A percentile compares a stretch with the other conserved stretches of the same genome.
Evolutionary conservation across 768 basidiomycete genomes (phyloP).

Genomic region (Calocybe cyanea): DNA sequence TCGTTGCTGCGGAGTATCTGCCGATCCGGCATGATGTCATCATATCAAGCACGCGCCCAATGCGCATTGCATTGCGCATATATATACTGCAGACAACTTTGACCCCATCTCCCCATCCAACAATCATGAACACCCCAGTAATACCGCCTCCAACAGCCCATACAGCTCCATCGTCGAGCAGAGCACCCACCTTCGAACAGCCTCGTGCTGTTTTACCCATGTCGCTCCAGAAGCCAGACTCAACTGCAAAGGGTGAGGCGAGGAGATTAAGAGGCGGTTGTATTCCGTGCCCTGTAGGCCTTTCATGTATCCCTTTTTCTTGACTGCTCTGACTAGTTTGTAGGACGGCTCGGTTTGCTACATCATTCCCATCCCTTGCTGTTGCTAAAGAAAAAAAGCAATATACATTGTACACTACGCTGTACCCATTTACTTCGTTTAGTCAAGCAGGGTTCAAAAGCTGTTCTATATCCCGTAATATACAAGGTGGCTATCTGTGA

Average conservation of each 20-base stretch:
- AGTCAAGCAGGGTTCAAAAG: too few relatives aligned
- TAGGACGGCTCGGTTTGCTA: constrained; percentile 13
- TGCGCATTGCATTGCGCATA: too few relatives aligned
- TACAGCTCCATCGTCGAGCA: neutral
- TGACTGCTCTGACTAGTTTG: neutral
- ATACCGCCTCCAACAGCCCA: neutral
- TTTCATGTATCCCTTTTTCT: neutral
- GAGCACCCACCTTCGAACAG: neutral
- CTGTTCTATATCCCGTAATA: too few relatives aligned
- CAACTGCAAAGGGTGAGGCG: neutral
- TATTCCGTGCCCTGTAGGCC: constrained; percentile 14
- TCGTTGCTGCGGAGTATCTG: too few relatives aligned
- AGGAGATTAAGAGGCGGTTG: constrained; percentile 15
- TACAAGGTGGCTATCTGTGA: too few relatives aligned
- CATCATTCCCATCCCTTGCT: constrained; percentile 16
- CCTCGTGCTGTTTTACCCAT: neutral
- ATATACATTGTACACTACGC: too few relatives aligned
- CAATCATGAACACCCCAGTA: too few relatives aligned
- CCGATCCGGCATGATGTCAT: too few relatives aligned
- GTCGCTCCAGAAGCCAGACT: neutral
- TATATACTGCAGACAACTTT: too few relatives aligned
- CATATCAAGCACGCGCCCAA: too few relatives aligned
- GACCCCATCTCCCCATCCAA: too few relatives aligned
- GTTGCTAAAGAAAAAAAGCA: constrained; percentile 4
- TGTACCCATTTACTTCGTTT: too few relatives aligned